Base-by-base conservation (phyloP, 2,329 filamentous ascomycete genomes). In the Thelonectria olida region DNA sequence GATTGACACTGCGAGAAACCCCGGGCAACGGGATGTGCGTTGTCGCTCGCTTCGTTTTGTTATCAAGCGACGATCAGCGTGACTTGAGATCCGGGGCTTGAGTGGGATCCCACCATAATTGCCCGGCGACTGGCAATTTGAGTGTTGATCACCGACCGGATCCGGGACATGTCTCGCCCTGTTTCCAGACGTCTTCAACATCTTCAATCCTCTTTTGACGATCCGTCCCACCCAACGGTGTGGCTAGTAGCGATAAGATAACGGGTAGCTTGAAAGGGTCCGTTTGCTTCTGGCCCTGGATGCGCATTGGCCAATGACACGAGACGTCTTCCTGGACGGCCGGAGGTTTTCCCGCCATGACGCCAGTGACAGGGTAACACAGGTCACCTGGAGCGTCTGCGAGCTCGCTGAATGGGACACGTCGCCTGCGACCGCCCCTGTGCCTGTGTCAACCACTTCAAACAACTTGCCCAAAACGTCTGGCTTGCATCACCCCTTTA, bases 361-460 rank as follows among this genome's bases (percentile, higher is more conserved):
- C 39, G 48, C 58, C 52, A 52, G 58, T 41, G 15, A 44, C 44
- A 34, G 44, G 58, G 28, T 28, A 45, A 17, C 39, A 41, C 27
- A 10, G 23, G 52, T 41, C 52, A 42, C 38, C 58, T 51, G 44
- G 20, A 54, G 50, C 44, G 13, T 27, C 22, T 54, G 34, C 36
- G 49, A 56, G 48, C 48, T 61, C 62, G 50, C 44, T 67, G 51
- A 55, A 69, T 54, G 20, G 68, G 68, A 65, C 68, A 71, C 68
- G 68, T 71, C 67, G 67, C 66, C 63, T 38, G 42, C 50, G 53
- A 63, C 56, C 42, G 53, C 51, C 45, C 50, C 54, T 36, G 47
- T 41, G 51, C 47, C 41, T 22, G 41, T 23, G 41, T 25, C 20
- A 15, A 44, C 13, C 7, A 8, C 39, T 20, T 7, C 39, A 13